phyloP scores from a whole-genome alignment of 768 basidiomycete species.

The Russula vinacea region DNA sequence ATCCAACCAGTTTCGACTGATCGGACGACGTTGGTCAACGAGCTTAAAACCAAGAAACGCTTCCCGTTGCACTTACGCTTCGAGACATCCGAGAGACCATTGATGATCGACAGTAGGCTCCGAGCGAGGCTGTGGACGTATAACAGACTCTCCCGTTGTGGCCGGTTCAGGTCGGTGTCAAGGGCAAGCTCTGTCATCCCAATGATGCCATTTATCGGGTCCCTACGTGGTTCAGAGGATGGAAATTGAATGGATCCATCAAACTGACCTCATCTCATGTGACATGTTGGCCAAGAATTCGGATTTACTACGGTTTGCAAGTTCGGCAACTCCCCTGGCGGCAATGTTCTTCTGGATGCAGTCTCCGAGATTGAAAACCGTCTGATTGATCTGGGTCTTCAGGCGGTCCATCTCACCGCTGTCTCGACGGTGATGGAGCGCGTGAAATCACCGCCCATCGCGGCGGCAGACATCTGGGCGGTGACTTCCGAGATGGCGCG shows the following conservation, averaged over 20 bases:
- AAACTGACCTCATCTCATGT: conserved; percentile 79
- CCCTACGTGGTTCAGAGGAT: conserved; percentile 48
- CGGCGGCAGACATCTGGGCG: conserved; percentile 98
- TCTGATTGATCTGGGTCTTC: conserved; percentile 98
- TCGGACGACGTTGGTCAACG: conserved; percentile 22
- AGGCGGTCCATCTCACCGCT: conserved; percentile 98
- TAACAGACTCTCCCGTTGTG: conserved; percentile 91
- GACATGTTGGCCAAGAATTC: conserved; percentile 99
- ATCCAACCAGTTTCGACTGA: conserved; percentile 97
- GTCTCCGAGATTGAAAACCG: conserved; percentile 97
- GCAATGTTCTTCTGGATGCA: conserved; percentile 98
- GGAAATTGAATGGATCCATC: not conserved
- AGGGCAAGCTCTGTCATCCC: conserved; percentile 99
- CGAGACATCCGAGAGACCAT: conserved; percentile 98
- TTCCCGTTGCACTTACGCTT: conserved; percentile 57
- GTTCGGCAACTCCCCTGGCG: conserved; percentile 93
- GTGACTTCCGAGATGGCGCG: too few relatives aligned
- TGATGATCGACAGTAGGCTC: conserved; percentile 92
- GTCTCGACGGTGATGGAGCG: conserved; percentile 98
- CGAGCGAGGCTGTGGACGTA: conserved; percentile 94
- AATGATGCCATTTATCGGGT: conserved; percentile 99
- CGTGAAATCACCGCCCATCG: conserved; percentile 98
- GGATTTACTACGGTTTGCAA: conserved; percentile 95
- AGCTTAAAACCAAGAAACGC: not conserved
- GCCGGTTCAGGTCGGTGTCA: conserved; percentile 91